Conservation (phyloP, 2,329 filamentous ascomycete species). For the Fusarium coicis region DNA sequence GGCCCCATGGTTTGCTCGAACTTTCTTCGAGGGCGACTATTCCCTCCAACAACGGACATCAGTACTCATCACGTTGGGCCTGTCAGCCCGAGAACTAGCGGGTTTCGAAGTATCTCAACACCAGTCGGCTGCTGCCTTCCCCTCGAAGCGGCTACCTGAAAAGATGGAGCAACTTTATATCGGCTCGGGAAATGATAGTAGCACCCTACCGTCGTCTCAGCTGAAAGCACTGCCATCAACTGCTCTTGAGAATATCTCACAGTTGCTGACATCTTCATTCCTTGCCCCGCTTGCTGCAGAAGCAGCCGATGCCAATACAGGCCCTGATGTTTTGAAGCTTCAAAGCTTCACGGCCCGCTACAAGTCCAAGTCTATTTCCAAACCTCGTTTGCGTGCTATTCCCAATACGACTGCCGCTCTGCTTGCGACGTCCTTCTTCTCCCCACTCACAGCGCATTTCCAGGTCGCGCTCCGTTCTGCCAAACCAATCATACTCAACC, state of each 20-base stretch:
- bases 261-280: conserved; percentile 75
- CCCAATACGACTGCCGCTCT: conserved; percentile 83
- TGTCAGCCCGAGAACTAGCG: conserved; percentile 85
- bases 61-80: conserved; percentile 82
- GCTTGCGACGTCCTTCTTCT: conserved; percentile 83
- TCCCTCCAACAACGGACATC: conserved; percentile 86
- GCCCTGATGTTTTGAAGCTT: conserved; percentile 87
- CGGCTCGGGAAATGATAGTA: conserved; percentile 43
- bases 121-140: conserved; percentile 68
- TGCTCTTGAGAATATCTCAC: conserved; percentile 75
- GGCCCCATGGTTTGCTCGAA: conserved; percentile 84
- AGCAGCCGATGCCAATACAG: conserved; percentile 81
- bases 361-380: conserved; percentile 49
- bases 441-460: conserved; percentile 84
- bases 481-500: conserved; percentile 74
- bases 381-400: conserved; percentile 64
- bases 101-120: conserved; percentile 73
- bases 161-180: conserved; percentile 79
- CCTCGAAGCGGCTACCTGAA: conserved; percentile 81
- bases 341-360: conserved; percentile 80
- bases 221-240: conserved; percentile 65
- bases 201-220: conserved; percentile 45
- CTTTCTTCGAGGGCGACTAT: conserved; percentile 92
- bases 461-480: conserved; percentile 68
- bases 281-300: conserved; percentile 84